Evolutionary conservation across 2,329 filamentous ascomycete genomes (phyloP).

Genomic region (Neurospora sp.): DNA sequence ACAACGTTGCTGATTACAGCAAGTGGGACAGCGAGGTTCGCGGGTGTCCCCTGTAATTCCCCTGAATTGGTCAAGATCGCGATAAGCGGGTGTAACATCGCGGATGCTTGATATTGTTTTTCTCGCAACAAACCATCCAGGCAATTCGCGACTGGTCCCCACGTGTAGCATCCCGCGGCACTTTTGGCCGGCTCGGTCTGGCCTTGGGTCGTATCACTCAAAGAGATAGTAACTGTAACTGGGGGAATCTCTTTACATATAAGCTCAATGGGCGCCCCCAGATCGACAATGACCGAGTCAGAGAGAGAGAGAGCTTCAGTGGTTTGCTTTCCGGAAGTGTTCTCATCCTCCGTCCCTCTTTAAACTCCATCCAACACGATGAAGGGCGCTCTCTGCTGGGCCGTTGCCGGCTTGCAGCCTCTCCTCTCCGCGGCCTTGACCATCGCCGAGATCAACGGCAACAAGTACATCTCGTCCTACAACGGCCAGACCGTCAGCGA

Average conservation of each 20-base stretch:
- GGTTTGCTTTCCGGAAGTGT: background rate
- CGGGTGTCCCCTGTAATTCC: background rate
- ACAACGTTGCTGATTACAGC: background rate
- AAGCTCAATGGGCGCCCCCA: background rate
- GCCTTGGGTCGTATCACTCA: background rate
- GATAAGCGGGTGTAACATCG: background rate
- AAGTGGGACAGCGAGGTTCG: background rate
- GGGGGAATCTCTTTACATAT: background rate
- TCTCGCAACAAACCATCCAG: background rate
- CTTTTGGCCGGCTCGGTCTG: background rate
- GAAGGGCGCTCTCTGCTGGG: constrained; percentile 6
- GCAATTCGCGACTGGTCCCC: background rate
- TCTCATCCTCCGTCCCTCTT: background rate
- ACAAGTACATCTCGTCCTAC: constrained; percentile 52
- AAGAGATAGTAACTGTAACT: background rate
- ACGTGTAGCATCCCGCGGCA: background rate
- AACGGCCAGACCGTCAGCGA: constrained; percentile 44
- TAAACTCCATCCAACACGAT: background rate
- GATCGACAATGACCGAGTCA: background rate
- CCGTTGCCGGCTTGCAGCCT: constrained; percentile 14
- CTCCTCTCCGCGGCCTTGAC: constrained; percentile 28
- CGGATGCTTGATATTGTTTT: background rate
- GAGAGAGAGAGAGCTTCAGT: background rate
- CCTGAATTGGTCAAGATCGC: background rate
- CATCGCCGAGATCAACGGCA: constrained; percentile 56